Conservation (phyloP, 768 basidiomycete species). For the Kondoa malvinella region DNA sequence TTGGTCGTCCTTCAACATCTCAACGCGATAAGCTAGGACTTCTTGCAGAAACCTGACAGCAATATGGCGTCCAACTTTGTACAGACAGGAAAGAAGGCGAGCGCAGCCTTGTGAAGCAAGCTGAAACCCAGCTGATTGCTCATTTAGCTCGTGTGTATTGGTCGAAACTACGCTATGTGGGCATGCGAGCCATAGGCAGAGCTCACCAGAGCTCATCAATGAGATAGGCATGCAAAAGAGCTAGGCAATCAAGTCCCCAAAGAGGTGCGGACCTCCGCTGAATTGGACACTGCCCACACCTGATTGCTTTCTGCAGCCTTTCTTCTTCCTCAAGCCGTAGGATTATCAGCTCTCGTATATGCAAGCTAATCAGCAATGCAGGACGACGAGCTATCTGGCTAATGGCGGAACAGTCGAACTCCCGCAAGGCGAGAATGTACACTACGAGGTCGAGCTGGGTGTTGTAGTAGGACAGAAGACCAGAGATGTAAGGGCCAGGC, state of each 20-base stretch:
- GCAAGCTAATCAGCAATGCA: not conserved
- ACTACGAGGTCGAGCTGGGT: constrained; percentile 68
- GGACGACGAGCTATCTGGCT: constrained; percentile 62
- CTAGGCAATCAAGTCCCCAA: constrained; percentile 71
- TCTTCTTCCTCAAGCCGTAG: constrained; percentile 88
- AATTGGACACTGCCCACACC: too few relatives aligned
- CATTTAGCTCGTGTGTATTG: constrained; percentile 95
- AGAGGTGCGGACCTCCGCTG: too few relatives aligned
- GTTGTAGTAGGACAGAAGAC: constrained; percentile 83
- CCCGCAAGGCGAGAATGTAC: constrained; percentile 73
- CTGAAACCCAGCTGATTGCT: too few relatives aligned
- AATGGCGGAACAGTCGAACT: constrained; percentile 70
- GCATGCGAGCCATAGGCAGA: constrained; percentile 14
- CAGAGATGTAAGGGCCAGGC: constrained; percentile 55
- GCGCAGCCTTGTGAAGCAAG: too few relatives aligned
- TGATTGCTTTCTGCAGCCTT: too few relatives aligned
- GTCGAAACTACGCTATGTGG: constrained; percentile 72
- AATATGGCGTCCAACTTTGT: constrained; percentile 15
- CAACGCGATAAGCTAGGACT: too few relatives aligned
- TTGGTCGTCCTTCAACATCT: too few relatives aligned
- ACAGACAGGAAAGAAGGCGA: constrained; percentile 31
- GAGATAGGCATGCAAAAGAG: constrained; percentile 65
- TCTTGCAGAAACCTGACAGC: too few relatives aligned
- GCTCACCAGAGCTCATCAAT: not conserved
- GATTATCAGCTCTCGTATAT: too few relatives aligned